phyloP scores from a whole-genome alignment of 1,284 basidiomycete species.

The Rhodotorula sp. region DNA sequence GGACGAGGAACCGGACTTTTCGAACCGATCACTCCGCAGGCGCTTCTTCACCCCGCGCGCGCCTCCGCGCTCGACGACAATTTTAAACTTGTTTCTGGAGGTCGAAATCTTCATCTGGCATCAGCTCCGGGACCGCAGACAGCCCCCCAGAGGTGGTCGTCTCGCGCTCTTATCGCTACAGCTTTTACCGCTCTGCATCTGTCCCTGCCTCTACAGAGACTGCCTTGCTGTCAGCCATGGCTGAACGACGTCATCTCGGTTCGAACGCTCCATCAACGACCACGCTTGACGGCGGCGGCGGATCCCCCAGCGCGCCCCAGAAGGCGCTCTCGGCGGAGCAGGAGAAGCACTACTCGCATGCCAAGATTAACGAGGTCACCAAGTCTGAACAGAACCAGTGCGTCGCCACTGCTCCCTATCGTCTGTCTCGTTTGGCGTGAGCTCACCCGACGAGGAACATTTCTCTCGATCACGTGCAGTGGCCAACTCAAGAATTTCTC shows the following conservation, averaged over 20 bases:
- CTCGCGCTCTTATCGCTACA: background rate
- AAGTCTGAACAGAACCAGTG: slow-evolving; percentile 27
- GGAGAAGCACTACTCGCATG: slow-evolving; percentile 8
- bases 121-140: background rate
- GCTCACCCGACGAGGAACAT: background rate
- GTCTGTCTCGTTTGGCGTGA: too few relatives aligned
- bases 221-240: background rate
- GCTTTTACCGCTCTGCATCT: background rate
- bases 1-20: too few relatives aligned
- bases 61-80: background rate
- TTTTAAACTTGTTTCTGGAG: background rate
- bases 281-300: background rate
- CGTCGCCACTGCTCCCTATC: background rate
- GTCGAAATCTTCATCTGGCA: background rate
- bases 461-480: background rate
- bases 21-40: background rate
- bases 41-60: background rate
- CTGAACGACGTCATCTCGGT: slow-evolving; percentile 1
- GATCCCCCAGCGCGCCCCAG: background rate
- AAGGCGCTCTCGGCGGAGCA: background rate
- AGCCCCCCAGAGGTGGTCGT: background rate
- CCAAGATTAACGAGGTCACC: slow-evolving; percentile 18
- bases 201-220: background rate
- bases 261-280: background rate
- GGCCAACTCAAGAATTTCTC: slow-evolving; percentile 32